Evolutionary conservation across 2,329 filamentous ascomycete species (phyloP), one percentile per base, ranked within the genome.

Genomic region (Cadophora gregata): DNA sequence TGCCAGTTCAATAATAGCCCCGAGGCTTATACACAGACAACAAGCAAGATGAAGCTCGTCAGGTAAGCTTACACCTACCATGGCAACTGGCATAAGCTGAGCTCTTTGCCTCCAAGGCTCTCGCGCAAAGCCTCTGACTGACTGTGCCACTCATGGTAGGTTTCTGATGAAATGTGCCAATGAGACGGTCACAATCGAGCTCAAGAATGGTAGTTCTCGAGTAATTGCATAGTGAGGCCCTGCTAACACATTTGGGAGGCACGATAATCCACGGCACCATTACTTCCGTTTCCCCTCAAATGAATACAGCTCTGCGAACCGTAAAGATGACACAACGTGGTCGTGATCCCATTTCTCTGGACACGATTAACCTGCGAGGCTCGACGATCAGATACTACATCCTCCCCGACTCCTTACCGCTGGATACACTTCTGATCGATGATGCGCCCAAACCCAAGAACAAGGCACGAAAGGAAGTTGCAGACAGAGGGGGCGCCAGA

Each of bases 101-200:
- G 83, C 80, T 80, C 75, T 74, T 70, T 72, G 73, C 38, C 70
- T 74, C 73, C 74, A 80, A 82, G 80, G 81, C 78, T 77, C 73
- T 73, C 67, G 69, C 72, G 38, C 73, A 65, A 73, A 74, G 70
- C 76, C 76, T 75, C 76, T 78, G 76, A 73, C 76, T 77, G 71
- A 77, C 74, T 65, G 48, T 70, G 63, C 51, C 71, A 48, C 58
- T 56, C 55, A 59, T 71, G 73, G 69, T 80, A 98, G 96, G 80
- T 99, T 99, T 81, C 85, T 99, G 75, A 98, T 98, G 95, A 99
- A 99, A 86, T 98, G 95, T 81, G 90, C 92, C 81, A 98, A 97
- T 81, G 96, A 99, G 84, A 97, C 96, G 76, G 96, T 98, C 76
- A 98, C 95, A 53, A 92, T 99, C 80, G 96, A 99, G 82, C 86